These are phyloP conservation scores for Pleurotus giganteus DNA, from an alignment of 768 basidiomycete species.

Conservation along the genomic window DNA sequence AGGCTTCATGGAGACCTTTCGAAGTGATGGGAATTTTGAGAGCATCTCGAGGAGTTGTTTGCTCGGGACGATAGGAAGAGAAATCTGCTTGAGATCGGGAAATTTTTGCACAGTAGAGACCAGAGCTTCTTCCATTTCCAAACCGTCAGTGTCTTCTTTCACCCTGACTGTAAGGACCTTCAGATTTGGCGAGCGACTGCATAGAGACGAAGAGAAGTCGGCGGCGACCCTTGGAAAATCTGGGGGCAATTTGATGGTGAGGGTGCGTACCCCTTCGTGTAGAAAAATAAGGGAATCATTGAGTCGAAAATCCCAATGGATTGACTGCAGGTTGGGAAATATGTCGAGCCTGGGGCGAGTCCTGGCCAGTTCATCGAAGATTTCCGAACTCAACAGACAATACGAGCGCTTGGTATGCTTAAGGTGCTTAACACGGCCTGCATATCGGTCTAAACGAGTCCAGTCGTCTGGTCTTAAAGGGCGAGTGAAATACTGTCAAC, in stretches of 20 bases:
- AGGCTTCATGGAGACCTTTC: neutral
- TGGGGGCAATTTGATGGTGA: slow-evolving; percentile 11
- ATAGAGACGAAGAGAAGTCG: neutral
- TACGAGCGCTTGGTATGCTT: slow-evolving; percentile 13
- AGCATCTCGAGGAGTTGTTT: neutral
- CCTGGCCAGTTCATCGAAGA: slow-evolving; percentile 23
- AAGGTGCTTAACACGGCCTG: slow-evolving; percentile 43
- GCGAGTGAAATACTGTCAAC: slow-evolving; percentile 37
- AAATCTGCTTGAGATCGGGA: neutral
- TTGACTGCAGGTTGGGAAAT: neutral
- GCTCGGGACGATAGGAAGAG: neutral
- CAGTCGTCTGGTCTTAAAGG: slow-evolving; percentile 48
- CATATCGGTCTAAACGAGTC: slow-evolving; percentile 55
- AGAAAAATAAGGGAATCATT: slow-evolving; percentile 25
- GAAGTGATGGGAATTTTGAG: neutral
- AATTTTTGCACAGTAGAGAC: neutral
- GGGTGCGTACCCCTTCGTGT: slow-evolving; percentile 45
- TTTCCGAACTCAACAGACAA: slow-evolving; percentile 27
- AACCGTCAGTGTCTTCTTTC: slow-evolving; percentile 8
- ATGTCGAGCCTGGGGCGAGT: neutral
- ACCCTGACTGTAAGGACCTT: neutral
- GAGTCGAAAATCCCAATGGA: slow-evolving; percentile 13
- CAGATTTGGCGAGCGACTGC: neutral
- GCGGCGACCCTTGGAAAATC: neutral
- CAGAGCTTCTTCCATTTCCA: slow-evolving; percentile 27